Evolutionary conservation across 2,329 filamentous ascomycete species (phyloP).

Genomic region (Aspergillus udagawae): DNA sequence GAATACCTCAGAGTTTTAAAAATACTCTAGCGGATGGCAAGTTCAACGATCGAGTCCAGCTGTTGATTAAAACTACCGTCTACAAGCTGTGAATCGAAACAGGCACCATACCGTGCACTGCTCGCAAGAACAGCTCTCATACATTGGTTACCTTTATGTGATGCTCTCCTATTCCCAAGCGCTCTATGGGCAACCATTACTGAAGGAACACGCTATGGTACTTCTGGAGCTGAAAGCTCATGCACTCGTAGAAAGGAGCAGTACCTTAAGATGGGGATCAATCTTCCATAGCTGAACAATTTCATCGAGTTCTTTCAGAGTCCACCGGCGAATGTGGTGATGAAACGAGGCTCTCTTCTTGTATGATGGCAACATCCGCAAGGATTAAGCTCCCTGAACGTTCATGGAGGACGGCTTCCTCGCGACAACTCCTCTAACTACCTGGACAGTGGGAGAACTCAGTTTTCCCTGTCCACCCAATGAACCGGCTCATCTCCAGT

Average conservation of each 20-base stretch:
- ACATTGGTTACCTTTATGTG: not conserved
- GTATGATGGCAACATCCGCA: not conserved
- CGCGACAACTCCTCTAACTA: not conserved
- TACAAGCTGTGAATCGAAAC: not conserved
- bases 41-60: not conserved
- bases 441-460: not conserved
- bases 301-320: not conserved
- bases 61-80: not conserved
- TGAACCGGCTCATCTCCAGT: not conserved
- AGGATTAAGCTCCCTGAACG: not conserved
- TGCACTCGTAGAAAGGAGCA: not conserved
- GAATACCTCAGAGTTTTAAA: too few species aligned
- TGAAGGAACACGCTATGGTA: not conserved
- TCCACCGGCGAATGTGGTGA: not conserved
- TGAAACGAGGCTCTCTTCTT: not conserved
- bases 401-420: not conserved
- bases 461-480: not conserved
- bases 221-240: not conserved
- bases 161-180: not conserved
- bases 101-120: not conserved
- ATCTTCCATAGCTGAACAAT: not conserved
- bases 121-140: not conserved
- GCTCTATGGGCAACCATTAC: not conserved
- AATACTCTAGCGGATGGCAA: not conserved
- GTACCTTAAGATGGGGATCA: not conserved